Evolutionary conservation across 306 rosid genomes (phyloP).

Genomic region (Casuarina equisetifolia): DNA sequence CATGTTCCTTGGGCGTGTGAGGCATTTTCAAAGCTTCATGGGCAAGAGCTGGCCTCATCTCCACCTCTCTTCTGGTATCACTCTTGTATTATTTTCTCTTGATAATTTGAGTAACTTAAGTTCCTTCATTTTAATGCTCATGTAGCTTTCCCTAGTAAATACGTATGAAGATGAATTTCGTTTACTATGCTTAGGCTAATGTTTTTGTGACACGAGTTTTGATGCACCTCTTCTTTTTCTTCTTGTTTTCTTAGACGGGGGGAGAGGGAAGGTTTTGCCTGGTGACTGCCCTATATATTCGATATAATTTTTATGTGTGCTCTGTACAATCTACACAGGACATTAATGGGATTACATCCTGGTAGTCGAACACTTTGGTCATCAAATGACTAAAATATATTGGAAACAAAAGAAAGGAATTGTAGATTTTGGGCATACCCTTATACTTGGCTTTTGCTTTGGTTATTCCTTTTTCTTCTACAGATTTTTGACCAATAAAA

Average conservation of each 20-base stretch:
- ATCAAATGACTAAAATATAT: neutral
- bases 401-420: neutral
- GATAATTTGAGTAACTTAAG: conserved; percentile 1
- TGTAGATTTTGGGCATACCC: neutral
- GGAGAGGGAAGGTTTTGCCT: neutral
- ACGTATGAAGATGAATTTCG: neutral
- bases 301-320: neutral
- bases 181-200: neutral
- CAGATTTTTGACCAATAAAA: neutral
- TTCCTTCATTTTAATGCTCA: neutral
- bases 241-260: neutral
- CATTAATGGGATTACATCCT: neutral
- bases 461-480: neutral
- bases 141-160: neutral
- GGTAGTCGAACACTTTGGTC: neutral
- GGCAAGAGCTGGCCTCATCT: conserved; percentile 64
- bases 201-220: neutral
- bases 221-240: neutral
- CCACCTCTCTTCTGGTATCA: conserved; percentile 75
- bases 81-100: conserved; percentile 9
- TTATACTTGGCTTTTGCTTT: neutral
- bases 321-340: neutral
- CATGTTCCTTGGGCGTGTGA: conserved; percentile 98
- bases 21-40: conserved; percentile 89
- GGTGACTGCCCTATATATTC: neutral